A percentile compares a stretch with the other conserved stretches of the same genome.
These are phyloP conservation scores for Agapanthus africanus DNA, from an alignment of 106 monocot genomes.

Conservation along the genomic window DNA sequence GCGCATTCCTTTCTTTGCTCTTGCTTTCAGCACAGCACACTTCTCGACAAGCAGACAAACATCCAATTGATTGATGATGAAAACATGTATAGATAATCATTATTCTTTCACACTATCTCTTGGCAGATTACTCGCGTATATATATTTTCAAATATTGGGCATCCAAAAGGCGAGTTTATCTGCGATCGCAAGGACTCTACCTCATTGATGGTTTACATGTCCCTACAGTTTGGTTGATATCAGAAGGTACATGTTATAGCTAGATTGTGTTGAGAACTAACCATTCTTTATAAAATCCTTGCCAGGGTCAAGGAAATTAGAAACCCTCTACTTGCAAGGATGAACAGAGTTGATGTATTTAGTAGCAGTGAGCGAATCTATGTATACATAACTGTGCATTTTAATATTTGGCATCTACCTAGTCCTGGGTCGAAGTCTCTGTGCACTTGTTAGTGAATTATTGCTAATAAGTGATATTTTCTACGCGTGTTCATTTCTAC, in stretches of 20 bases:
- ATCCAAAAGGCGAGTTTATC: background rate
- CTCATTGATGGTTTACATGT: too few species aligned
- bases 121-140: background rate
- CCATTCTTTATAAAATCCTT: too few species aligned
- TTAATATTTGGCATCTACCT: too few species aligned
- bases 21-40: slow-evolving; percentile 81
- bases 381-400: too few species aligned
- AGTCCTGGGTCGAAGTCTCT: too few species aligned
- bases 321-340: background rate
- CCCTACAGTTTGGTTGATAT: background rate
- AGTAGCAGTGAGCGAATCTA: background rate
- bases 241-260: too few species aligned
- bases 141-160: background rate
- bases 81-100: slow-evolving; percentile 1
- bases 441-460: too few species aligned
- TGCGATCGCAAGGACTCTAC: background rate
- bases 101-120: background rate
- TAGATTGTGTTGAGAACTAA: too few species aligned
- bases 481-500: too few species aligned
- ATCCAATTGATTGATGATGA: slow-evolving; percentile 86
- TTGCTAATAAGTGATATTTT: too few species aligned
- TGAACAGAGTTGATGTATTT: background rate
- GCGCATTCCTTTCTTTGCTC: slow-evolving; percentile 87
- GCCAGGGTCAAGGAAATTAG: background rate
- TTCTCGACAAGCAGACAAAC: slow-evolving; percentile 85